Percentiles rank a stretch among this genome's conserved stretches.
Evolutionary conservation across 106 monocot species (phyloP).

Genomic region (Chionographis japonica): DNA sequence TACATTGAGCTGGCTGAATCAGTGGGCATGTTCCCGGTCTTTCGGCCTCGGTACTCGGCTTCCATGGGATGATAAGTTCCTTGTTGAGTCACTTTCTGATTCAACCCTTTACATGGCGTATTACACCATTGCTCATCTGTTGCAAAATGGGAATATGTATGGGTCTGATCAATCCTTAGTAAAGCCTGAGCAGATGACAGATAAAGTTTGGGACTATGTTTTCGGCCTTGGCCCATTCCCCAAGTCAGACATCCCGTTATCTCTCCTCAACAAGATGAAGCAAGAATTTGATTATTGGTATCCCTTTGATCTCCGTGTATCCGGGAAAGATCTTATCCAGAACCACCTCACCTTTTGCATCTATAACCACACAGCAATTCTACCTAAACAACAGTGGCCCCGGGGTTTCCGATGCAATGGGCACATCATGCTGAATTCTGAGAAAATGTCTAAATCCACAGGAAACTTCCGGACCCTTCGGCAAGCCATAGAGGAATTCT

Average conservation of each 20-base stretch:
- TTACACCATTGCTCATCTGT: conserved; percentile 78
- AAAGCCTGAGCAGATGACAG: conserved; percentile 78
- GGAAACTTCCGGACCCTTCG: conserved; percentile 83
- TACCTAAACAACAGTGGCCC: conserved; percentile 77
- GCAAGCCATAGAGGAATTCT: conserved; percentile 79
- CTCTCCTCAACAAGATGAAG: conserved; percentile 68
- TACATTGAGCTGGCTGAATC: conserved; percentile 88
- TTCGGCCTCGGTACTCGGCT: conserved; percentile 92
- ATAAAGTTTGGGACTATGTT: conserved; percentile 83
- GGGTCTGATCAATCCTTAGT: conserved; percentile 45
- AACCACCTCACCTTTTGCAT: conserved; percentile 93
- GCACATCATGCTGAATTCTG: conserved; percentile 94
- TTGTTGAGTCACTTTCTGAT: conserved; percentile 94
- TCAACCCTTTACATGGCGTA: conserved; percentile 96
- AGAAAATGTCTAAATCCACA: conserved; percentile 97
- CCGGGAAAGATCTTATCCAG: conserved; percentile 89
- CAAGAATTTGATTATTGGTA: conserved; percentile 98
- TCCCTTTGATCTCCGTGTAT: conserved; percentile 90
- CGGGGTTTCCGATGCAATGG: conserved; percentile 89
- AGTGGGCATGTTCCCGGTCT: conserved; percentile 98
- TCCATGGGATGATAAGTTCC: conserved; percentile 91
- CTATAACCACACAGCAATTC: conserved; percentile 76
- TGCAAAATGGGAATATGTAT: conserved; percentile 83
- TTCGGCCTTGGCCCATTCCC: conserved; percentile 52
- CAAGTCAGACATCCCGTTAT: conserved; percentile 34